Percentiles rank a stretch among this genome's conserved stretches.
These are phyloP conservation scores for Sonneratia caseolaris DNA, from an alignment of 345 rosid genomes.

Conservation along the genomic window DNA sequence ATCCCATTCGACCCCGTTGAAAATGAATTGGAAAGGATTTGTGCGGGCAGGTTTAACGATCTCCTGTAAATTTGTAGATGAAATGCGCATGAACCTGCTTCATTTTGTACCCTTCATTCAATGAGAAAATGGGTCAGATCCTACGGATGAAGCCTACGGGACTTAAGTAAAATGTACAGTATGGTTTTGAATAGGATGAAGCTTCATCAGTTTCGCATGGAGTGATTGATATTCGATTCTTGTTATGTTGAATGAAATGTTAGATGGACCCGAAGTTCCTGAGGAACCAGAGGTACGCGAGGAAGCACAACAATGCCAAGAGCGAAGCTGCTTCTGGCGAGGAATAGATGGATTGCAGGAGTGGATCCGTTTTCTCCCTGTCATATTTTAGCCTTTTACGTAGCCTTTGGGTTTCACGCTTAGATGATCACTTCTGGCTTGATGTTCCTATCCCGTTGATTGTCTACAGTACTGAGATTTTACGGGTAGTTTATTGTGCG, in stretches of 20 bases:
- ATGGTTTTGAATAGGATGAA: neutral
- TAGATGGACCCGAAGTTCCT: conserved; percentile 98
- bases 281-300: conserved; percentile 98
- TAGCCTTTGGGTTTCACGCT: neutral
- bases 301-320: conserved; percentile 72
- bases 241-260: neutral
- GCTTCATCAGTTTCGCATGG: neutral
- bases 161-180: neutral
- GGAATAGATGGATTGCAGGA: neutral
- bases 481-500: neutral
- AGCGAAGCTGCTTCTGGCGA: conserved; percentile 28
- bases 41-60: too few relatives aligned
- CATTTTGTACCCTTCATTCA: too few relatives aligned
- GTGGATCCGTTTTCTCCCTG: neutral
- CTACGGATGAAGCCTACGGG: too few relatives aligned
- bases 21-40: too few relatives aligned
- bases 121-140: too few relatives aligned
- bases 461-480: neutral
- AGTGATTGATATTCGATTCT: neutral
- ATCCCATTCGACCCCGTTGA: too few relatives aligned
- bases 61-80: too few relatives aligned
- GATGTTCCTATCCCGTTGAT: neutral
- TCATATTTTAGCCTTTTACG: neutral
- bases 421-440: too few relatives aligned
- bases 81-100: too few relatives aligned